Conservation (phyloP, 768 basidiomycete genomes). For the Atractiella rhizophila region DNA sequence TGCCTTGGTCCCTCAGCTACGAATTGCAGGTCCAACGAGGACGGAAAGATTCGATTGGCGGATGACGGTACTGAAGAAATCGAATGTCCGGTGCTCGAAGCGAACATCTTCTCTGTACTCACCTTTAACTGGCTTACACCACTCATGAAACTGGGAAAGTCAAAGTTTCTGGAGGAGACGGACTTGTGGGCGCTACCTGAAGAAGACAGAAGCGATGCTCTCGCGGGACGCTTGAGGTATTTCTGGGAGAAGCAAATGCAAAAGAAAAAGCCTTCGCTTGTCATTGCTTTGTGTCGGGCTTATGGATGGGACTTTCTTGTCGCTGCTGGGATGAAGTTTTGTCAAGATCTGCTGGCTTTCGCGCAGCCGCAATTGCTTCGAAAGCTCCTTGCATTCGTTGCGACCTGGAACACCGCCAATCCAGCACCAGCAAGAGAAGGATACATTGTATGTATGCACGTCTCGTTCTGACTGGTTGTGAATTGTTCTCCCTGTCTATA, state of each 20-base stretch:
- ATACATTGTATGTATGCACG: too few relatives aligned
- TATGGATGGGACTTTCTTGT: constrained; percentile 49
- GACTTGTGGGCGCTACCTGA: constrained; percentile 56
- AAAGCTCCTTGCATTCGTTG: constrained; percentile 53
- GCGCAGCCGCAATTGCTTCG: constrained; percentile 67
- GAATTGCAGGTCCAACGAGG: constrained; percentile 1
- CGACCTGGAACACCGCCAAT: constrained; percentile 34
- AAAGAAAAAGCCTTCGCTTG: constrained; percentile 30
- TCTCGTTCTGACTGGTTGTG: too few relatives aligned
- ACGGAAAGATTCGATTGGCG: too few relatives aligned
- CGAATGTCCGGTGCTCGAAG: too few relatives aligned
- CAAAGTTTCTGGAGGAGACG: constrained; percentile 46
- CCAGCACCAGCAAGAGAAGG: constrained; percentile 35
- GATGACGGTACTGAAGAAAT: too few relatives aligned
- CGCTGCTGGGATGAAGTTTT: constrained; percentile 20
- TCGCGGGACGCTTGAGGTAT: neutral
- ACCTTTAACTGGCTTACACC: constrained; percentile 70
- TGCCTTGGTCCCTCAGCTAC: constrained; percentile 40
- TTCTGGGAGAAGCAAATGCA: constrained; percentile 5
- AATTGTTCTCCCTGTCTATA: too few relatives aligned
- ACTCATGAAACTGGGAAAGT: constrained; percentile 26
- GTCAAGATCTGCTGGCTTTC: constrained; percentile 56
- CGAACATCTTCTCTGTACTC: constrained; percentile 21
- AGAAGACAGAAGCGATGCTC: too few relatives aligned
- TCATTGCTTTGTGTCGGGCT: constrained; percentile 44